phyloP scores from a whole-genome alignment of 1,284 basidiomycete species.

The Rhodotorula sp. region DNA sequence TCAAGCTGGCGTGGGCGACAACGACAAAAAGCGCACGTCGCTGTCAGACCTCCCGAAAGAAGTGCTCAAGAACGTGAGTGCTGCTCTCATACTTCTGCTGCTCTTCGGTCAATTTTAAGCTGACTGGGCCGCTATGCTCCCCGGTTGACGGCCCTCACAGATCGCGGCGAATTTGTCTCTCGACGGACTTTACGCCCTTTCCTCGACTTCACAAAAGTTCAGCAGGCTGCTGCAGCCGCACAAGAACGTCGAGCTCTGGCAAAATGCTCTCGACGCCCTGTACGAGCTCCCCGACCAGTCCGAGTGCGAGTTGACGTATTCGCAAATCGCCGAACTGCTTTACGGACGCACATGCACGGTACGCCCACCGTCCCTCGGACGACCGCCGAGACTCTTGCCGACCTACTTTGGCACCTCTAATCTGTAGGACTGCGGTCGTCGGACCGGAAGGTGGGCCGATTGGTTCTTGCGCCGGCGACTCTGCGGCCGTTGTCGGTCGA shows the following conservation, averaged over 20 bases:
- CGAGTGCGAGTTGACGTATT: neutral
- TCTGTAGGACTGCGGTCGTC: neutral
- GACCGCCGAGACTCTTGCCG: accelerated
- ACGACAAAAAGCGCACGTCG: neutral
- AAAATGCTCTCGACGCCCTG: neutral
- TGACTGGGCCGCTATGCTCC: neutral
- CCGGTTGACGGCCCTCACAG: neutral
- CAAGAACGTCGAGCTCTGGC: neutral
- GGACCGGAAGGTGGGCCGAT: neutral
- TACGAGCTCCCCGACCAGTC: neutral
- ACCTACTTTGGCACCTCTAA: neutral
- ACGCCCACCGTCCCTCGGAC: neutral
- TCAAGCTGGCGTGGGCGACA: neutral
- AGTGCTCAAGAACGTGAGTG: constrained; percentile 1
- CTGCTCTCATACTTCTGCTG: neutral
- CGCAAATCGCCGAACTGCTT: constrained; percentile 1
- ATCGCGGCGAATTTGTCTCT: neutral
- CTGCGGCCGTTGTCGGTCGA: constrained; percentile 10
- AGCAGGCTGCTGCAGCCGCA: neutral
- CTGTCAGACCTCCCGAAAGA: constrained; percentile 5
- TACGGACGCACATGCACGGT: constrained; percentile 1
- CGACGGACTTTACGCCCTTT: neutral
- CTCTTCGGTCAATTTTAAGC: neutral
- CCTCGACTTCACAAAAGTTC: neutral
- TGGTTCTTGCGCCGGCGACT: constrained; percentile 13